Conservation (phyloP, 441 rosid genomes). For the Populus trichocarpa region DNA sequence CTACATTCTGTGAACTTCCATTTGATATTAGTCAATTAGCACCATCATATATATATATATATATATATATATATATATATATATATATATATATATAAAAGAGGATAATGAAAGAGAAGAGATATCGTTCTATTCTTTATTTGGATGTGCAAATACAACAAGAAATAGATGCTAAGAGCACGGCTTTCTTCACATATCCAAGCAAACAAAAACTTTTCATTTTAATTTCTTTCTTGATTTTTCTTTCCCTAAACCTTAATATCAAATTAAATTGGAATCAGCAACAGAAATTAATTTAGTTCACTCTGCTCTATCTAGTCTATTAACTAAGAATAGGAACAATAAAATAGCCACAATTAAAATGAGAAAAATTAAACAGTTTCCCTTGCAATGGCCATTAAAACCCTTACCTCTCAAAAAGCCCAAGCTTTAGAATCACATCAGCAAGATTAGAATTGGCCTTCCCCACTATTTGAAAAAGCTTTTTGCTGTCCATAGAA, state of each 20-base stretch:
- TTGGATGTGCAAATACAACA: neutral
- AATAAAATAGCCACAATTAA: neutral
- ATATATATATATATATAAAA: too few species aligned
- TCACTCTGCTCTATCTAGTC: neutral
- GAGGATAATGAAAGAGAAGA: neutral
- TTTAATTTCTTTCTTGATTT: neutral
- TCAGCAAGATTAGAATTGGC: conserved; percentile 94
- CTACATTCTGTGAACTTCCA: neutral
- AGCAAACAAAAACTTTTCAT: neutral
- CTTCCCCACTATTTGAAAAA: conserved; percentile 90
- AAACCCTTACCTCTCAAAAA: conserved; percentile 77
- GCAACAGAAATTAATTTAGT: neutral
- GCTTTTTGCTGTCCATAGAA: conserved; percentile 89
- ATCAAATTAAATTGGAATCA: neutral
- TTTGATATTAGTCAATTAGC: neutral
- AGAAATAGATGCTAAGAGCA: neutral
- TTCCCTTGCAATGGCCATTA: neutral
- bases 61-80: too few species aligned
- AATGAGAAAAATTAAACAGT: neutral
- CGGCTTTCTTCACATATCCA: neutral
- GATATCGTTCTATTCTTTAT: neutral
- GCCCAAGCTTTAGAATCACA: conserved; percentile 93
- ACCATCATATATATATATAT: too few species aligned
- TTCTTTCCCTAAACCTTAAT: neutral
- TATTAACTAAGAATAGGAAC: neutral